Evolutionary conservation across 2,329 filamentous ascomycete genomes (phyloP).

Genomic region (Monilinia vaccinii-corymbosi): DNA sequence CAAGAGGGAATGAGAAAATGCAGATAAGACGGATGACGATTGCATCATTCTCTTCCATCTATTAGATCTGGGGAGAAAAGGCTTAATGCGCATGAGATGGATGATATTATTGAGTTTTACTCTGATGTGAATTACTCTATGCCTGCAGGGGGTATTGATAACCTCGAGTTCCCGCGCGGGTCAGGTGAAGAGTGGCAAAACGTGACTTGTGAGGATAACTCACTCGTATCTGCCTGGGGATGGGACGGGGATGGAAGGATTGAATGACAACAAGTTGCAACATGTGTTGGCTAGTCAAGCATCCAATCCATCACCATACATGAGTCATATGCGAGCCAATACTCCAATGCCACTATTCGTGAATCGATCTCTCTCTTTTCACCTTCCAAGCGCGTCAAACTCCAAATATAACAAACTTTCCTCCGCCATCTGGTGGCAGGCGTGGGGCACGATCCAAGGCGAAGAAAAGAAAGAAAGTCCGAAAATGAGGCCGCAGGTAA

Average conservation of each 20-base stretch:
- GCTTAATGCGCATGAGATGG: no score
- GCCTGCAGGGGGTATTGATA: no score
- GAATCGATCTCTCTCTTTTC: not conserved
- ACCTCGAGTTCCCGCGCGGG: no score
- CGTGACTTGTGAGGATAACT: not conserved
- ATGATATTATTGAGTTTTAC: not conserved
- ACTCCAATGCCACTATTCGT: no score
- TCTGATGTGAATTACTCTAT: no score
- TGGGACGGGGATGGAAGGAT: no score
- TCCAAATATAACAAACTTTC: not conserved
- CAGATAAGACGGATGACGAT: not conserved
- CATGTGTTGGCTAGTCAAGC: no score
- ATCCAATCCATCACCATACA: no score
- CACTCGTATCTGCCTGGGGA: no score
- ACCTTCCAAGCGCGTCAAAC: not conserved
- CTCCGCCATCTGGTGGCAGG: not conserved
- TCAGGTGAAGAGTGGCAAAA: not conserved
- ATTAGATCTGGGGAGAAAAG: not conserved
- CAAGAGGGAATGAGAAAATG: not conserved
- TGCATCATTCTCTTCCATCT: no score
- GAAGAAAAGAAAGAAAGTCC: constrained; percentile 21
- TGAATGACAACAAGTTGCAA: no score
- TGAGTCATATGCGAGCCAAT: no score
- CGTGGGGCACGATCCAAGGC: constrained; percentile 25
- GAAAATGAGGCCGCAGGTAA: constrained; percentile 17